Conservation (phyloP, 2,329 filamentous ascomycete genomes). For the Pyrenophora graminea region DNA sequence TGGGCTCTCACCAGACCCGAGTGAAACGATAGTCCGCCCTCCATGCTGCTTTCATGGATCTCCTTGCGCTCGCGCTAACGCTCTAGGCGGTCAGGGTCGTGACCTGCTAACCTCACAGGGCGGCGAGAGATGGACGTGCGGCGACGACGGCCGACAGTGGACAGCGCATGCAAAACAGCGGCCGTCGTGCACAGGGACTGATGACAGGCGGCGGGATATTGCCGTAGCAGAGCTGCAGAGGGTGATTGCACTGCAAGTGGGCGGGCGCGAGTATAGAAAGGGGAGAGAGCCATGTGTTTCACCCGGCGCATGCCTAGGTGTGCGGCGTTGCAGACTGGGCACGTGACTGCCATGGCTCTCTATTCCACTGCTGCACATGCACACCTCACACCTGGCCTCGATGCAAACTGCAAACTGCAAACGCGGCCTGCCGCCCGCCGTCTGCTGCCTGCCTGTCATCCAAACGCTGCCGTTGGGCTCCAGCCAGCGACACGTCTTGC, state of each 20-base stretch:
- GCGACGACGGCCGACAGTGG: not conserved
- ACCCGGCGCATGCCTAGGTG: slow-evolving; percentile 1
- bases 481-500: not conserved
- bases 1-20: slow-evolving; percentile 25
- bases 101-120: slow-evolving; percentile 9
- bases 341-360: slow-evolving; percentile 4
- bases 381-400: no score
- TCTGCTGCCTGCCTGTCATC: not conserved
- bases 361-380: not conserved
- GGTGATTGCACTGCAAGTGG: not conserved
- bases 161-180: slow-evolving; percentile 3
- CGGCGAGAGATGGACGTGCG: slow-evolving; percentile 5
- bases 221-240: not conserved
- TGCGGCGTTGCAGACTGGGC: slow-evolving; percentile 5
- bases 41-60: slow-evolving; percentile 42
- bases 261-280: slow-evolving; percentile 22
- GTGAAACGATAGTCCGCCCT: slow-evolving; percentile 32
- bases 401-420: not conserved
- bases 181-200: slow-evolving; percentile 1
- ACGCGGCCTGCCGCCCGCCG: not conserved
- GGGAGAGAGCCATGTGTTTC: slow-evolving; percentile 18
- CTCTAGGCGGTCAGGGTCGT: slow-evolving; percentile 14
- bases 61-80: slow-evolving; percentile 22
- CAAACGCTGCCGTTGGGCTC: not conserved
- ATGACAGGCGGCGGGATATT: not conserved